Conservation (phyloP, 2,329 filamentous ascomycete species). For the Diatrype stigma region DNA sequence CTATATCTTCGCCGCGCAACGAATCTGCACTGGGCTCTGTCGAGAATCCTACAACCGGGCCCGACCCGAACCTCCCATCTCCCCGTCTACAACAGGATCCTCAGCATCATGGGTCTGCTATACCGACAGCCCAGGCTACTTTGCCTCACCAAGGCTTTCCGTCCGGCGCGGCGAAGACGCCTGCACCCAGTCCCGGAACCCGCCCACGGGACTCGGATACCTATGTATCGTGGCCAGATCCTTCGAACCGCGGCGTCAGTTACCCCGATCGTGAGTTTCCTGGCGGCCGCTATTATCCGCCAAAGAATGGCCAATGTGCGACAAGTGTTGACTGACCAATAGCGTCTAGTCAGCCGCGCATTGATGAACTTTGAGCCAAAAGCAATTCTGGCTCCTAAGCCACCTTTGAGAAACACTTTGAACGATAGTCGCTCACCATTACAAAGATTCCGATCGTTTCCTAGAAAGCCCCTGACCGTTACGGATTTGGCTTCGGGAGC, state of each 20-base stretch:
- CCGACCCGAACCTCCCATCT: background rate
- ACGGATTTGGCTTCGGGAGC: conserved; percentile 83
- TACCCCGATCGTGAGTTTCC: conserved; percentile 51
- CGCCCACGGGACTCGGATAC: background rate
- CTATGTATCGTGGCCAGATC: background rate
- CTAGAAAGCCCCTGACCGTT: conserved; percentile 77
- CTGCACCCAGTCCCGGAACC: background rate
- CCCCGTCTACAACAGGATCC: background rate
- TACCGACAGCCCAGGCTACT: background rate
- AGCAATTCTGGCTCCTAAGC: conserved; percentile 7
- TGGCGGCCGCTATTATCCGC: no score
- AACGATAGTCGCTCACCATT: conserved; percentile 54
- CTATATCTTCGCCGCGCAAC: background rate
- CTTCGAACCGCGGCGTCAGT: conserved; percentile 26
- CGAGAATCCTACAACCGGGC: background rate
- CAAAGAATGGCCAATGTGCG: no score
- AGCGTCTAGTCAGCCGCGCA: conserved; percentile 58
- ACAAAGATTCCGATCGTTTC: conserved; percentile 71
- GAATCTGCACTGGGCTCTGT: background rate
- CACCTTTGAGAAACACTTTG: conserved; percentile 10
- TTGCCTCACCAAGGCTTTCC: background rate
- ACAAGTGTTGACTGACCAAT: conserved; percentile 54
- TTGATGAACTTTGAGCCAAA: conserved; percentile 23
- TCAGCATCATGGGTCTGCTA: conserved; percentile 1
- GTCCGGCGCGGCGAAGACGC: conserved; percentile 2